Base-by-base conservation (phyloP, 2,329 filamentous ascomycete species). In the Thermochaetoides dissita region DNA sequence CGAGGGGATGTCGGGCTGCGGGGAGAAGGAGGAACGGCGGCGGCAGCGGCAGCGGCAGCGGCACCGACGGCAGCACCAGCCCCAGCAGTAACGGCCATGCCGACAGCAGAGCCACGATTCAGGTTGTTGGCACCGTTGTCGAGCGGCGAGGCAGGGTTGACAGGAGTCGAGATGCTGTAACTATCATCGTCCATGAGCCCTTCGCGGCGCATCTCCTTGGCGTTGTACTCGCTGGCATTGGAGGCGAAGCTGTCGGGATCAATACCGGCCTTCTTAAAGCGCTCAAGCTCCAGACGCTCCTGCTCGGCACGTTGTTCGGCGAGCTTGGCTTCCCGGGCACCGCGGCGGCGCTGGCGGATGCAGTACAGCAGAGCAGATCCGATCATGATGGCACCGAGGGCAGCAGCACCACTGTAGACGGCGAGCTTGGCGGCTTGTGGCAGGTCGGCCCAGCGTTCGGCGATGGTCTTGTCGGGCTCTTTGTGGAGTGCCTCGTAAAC, bases 381-480 rank as follows among this genome's bases (percentile, higher is more conserved):
- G 10, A 71, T 28, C 0, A 70, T 51, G 6, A 67, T 46, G 24
- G 61, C 66, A 6, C 56, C 71, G 0, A 66, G 64, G 31, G 59
- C 64, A n/a, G 59, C 68, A 2, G 61, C 65, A 9, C 60, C 62
- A 3, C 63, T 67, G 49, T 74, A 77, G 36, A 80, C 58, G 40
- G 63, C 74, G 2, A 64, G 63, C 59, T 73, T 77, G 49, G 70
- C 61, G 7, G 57, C 58, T 1, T 60, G 47, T 3, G 74, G 63
- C 7, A 80, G 65, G 1, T 61, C 64, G 24, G 66, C 59, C 64
- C 70, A 80, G 51, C 74, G 77, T 24, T 79, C 62, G 6, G 63
- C 55, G 0, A 72, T 44, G 0, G 69, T 62, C 53, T 42, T 46
- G 10, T 65, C 52, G 2, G 65, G 63, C 10, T 58, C 47, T 12